Conservation (phyloP, 2,329 filamentous ascomycete species). For the Aspergillus quadricinctus region DNA sequence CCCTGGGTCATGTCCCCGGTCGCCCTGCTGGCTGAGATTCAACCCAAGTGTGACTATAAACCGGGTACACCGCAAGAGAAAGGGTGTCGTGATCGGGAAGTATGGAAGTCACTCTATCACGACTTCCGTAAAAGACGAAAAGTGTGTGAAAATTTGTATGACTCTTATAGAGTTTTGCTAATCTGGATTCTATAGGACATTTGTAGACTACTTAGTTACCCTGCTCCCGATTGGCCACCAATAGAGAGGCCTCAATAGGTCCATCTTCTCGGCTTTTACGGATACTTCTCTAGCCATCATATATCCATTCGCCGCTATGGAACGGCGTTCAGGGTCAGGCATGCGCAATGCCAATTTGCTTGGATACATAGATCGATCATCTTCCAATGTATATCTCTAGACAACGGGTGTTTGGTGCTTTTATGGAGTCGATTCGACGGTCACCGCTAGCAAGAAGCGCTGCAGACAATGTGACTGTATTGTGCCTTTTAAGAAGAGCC, state of each 20-base stretch:
- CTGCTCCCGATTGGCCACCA: slow-evolving; percentile 30
- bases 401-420: background rate
- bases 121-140: slow-evolving; percentile 31
- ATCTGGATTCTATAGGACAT: slow-evolving; percentile 20
- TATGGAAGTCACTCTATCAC: slow-evolving; percentile 37
- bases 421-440: no score
- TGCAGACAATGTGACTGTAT: no score
- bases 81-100: slow-evolving; percentile 34
- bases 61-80: slow-evolving; percentile 34
- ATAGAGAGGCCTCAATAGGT: background rate
- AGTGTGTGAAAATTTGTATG: slow-evolving; percentile 1
- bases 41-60: slow-evolving; percentile 31
- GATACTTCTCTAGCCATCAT: background rate
- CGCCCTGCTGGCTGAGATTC: slow-evolving; percentile 25
- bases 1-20: slow-evolving; percentile 51
- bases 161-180: slow-evolving; percentile 1
- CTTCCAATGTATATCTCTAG: background rate
- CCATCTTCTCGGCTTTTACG: background rate
- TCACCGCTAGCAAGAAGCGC: no score
- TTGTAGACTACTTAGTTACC: slow-evolving; percentile 35
- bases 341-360: background rate
- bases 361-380: background rate
- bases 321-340: background rate
- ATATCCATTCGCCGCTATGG: background rate
- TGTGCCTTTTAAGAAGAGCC: background rate